Conservation (phyloP, 1,139 yeast species). For the Magnusiomyces clavatus region DNA sequence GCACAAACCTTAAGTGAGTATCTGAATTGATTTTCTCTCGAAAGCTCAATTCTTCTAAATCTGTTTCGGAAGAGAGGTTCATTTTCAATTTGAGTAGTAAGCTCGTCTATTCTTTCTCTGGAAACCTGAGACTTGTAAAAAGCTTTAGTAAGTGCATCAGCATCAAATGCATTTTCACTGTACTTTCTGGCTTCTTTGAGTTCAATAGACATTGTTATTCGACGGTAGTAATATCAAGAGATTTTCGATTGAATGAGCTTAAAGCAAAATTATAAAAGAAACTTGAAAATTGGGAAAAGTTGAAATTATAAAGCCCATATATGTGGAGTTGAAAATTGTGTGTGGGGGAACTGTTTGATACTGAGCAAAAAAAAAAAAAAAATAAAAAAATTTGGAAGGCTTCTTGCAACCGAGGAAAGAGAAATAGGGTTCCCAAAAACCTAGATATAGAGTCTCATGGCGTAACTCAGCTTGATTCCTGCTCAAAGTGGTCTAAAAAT, state of each 20-base stretch:
- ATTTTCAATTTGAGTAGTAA: background rate
- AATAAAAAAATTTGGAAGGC: too few relatives aligned
- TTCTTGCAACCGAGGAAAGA: too few relatives aligned
- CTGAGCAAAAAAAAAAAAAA: too few relatives aligned
- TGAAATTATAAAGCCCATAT: too few relatives aligned
- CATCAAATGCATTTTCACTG: background rate
- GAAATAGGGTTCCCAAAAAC: too few relatives aligned
- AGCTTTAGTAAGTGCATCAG: background rate
- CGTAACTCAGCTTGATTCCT: too few relatives aligned
- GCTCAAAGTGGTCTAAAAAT: too few relatives aligned
- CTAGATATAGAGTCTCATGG: too few relatives aligned
- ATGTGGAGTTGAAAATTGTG: too few relatives aligned
- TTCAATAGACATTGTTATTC: slow-evolving; percentile 3
- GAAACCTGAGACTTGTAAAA: background rate
- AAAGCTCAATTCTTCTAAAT: background rate
- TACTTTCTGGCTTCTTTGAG: background rate
- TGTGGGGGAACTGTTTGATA: too few relatives aligned
- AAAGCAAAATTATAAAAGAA: too few relatives aligned
- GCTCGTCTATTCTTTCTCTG: background rate
- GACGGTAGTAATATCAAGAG: background rate
- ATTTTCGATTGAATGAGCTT: background rate
- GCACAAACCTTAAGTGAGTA: background rate
- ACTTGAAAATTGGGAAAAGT: too few relatives aligned
- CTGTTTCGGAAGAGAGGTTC: background rate
- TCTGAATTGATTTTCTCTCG: background rate